These are phyloP conservation scores for Fusarium circinatum DNA, from an alignment of 2,329 filamentous ascomycete species.

Conservation along the genomic window DNA sequence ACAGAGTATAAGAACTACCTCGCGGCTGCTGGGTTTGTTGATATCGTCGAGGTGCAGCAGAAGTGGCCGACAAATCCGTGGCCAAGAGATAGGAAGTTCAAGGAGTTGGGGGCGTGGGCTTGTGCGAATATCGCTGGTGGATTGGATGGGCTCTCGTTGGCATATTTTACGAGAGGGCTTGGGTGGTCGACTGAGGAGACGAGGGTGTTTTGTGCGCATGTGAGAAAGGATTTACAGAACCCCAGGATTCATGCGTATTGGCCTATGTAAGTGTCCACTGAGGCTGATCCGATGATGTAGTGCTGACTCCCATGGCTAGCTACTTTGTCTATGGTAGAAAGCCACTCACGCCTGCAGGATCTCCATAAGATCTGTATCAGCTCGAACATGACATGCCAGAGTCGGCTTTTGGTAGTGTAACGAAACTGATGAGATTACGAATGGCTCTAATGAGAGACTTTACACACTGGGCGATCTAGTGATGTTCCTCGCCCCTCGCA, in stretches of 20 bases:
- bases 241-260: conserved; percentile 26
- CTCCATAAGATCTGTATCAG: rapidly evolving
- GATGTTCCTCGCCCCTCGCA: too few relatives aligned
- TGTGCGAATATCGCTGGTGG: conserved; percentile 33
- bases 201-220: conserved; percentile 6
- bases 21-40: conserved; percentile 11
- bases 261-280: conserved; percentile 3
- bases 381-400: rapidly evolving
- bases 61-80: conserved; percentile 32
- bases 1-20: conserved; percentile 23
- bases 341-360: background rate
- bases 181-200: conserved; percentile 24
- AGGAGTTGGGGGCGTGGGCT: conserved; percentile 27
- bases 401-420: too few relatives aligned
- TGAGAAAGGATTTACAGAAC: conserved; percentile 20
- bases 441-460: background rate
- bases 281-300: rapidly evolving
- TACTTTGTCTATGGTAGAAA: background rate
- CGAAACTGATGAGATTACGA: background rate
- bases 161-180: conserved; percentile 40
- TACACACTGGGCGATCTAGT: rapidly evolving
- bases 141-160: conserved; percentile 43
- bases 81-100: conserved; percentile 9
- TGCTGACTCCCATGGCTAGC: background rate
- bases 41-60: conserved; percentile 12